Evolutionary conservation across 768 basidiomycete species (phyloP).

Genomic region (Lanmaoa pseudosensibilis): DNA sequence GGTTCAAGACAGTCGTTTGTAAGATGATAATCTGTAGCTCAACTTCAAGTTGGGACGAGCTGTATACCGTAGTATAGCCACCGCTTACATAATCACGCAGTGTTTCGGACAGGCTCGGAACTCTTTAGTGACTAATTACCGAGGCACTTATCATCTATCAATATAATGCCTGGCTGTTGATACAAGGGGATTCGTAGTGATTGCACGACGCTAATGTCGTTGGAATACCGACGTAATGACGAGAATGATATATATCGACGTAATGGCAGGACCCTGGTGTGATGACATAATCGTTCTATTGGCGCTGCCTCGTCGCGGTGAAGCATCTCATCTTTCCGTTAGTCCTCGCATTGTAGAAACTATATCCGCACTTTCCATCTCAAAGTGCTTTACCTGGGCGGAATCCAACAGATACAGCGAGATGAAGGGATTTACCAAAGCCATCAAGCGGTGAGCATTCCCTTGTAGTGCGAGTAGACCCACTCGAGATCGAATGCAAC

Average conservation of each 20-base stretch:
- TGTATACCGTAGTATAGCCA: too few relatives aligned
- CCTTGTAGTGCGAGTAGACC: neutral
- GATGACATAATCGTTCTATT: slow-evolving; percentile 23
- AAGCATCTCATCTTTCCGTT: neutral
- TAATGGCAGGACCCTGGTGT: neutral
- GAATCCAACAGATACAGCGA: slow-evolving; percentile 12
- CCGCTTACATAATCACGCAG: too few relatives aligned
- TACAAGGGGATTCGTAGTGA: too few relatives aligned
- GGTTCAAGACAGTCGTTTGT: neutral
- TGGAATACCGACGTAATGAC: too few relatives aligned
- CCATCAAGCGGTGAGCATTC: slow-evolving; percentile 62
- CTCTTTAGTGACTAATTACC: too few relatives aligned
- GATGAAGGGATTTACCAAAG: slow-evolving; percentile 87
- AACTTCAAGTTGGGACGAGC: too few relatives aligned
- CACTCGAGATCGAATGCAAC: neutral
- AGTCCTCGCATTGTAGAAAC: neutral
- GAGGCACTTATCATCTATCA: too few relatives aligned
- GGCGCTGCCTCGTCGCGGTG: too few relatives aligned
- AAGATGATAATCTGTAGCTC: neutral
- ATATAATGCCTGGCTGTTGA: too few relatives aligned
- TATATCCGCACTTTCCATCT: neutral
- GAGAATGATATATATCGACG: too few relatives aligned
- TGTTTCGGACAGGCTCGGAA: too few relatives aligned
- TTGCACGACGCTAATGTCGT: too few relatives aligned
- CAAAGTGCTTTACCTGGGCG: neutral